Evolutionary conservation across 345 rosid species (phyloP).

Genomic region (Hibiscus syriacus): DNA sequence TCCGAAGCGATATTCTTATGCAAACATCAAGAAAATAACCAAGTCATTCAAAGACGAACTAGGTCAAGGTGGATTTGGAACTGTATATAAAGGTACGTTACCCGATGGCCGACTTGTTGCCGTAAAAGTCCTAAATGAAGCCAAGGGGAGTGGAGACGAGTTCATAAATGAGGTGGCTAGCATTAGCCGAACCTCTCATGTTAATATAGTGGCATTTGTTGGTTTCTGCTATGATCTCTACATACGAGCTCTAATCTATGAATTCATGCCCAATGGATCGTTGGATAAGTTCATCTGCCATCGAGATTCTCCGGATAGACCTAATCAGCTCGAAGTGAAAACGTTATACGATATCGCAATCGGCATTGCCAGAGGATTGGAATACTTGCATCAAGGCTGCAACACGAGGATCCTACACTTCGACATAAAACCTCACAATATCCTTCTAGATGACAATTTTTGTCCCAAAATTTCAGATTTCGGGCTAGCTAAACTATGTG

Average conservation of each 20-base stretch:
- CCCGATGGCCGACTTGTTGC: slow-evolving; percentile 8
- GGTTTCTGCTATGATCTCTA: slow-evolving; percentile 7
- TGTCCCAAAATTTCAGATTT: slow-evolving; percentile 27
- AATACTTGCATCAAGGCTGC: slow-evolving; percentile 31
- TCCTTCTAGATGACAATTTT: slow-evolving; percentile 20
- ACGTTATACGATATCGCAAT: slow-evolving; percentile 9
- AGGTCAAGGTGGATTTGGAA: slow-evolving; percentile 11
- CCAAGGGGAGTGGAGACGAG: slow-evolving; percentile 9
- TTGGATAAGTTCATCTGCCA: slow-evolving; percentile 6
- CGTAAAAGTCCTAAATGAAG: slow-evolving; percentile 2
- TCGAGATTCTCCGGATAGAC: not conserved
- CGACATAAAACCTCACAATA: slow-evolving; percentile 33
- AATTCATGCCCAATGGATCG: slow-evolving; percentile 17
- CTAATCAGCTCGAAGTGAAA: not conserved
- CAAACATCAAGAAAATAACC: slow-evolving; percentile 10
- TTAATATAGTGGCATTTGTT: slow-evolving; percentile 2
- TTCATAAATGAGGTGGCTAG: slow-evolving; percentile 12
- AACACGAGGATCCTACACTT: slow-evolving; percentile 28
- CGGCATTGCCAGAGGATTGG: slow-evolving; percentile 28
- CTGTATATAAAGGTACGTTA: slow-evolving; percentile 7
- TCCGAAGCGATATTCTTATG: slow-evolving; percentile 6
- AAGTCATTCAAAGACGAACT: slow-evolving; percentile 3
- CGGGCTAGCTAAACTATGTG: slow-evolving; percentile 30
- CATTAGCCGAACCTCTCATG: slow-evolving; percentile 10
- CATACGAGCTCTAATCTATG: slow-evolving; percentile 9